Conservation (phyloP, 192 early-diverging fungal species). For the Backusella circina region DNA sequence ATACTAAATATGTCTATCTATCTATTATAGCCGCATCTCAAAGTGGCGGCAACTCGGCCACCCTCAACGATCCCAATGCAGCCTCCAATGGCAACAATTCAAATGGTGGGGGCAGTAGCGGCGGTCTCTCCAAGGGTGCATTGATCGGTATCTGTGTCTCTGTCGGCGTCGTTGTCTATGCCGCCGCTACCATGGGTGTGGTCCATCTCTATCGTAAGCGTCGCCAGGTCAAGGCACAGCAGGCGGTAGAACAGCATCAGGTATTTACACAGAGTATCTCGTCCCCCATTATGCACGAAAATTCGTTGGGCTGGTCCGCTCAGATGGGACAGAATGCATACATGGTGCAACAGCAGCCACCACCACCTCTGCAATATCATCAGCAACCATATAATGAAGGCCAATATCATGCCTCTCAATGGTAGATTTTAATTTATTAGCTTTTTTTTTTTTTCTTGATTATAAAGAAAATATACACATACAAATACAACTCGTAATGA, state of each 20-base stretch:
- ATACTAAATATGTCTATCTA: neutral
- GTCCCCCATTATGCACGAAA: slow-evolving; percentile 32
- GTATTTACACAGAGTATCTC: slow-evolving; percentile 26
- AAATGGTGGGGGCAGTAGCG: neutral
- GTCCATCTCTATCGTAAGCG: slow-evolving; percentile 21
- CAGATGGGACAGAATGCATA: neutral
- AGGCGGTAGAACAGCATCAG: slow-evolving; percentile 18
- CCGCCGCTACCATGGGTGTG: slow-evolving; percentile 28
- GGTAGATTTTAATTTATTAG: neutral
- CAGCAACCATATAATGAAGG: slow-evolving; percentile 35
- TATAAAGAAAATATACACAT: neutral
- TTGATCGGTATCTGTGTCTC: slow-evolving; percentile 36
- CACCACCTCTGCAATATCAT: neutral
- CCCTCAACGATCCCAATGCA: slow-evolving; percentile 11
- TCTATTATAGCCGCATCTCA: neutral
- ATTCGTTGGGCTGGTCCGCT: slow-evolving; percentile 11
- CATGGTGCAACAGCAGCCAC: neutral
- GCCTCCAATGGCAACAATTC: neutral
- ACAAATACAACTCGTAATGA: neutral
- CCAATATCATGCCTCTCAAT: slow-evolving; percentile 41
- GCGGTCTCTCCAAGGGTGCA: slow-evolving; percentile 21
- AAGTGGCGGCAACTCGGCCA: neutral
- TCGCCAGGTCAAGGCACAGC: neutral
- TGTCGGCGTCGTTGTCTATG: slow-evolving; percentile 32
- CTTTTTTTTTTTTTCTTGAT: neutral